Percentiles rank a stretch among this genome's conserved stretches.
Conservation (phyloP, 192 early-diverging fungal species). For the Backusella australiensis region DNA sequence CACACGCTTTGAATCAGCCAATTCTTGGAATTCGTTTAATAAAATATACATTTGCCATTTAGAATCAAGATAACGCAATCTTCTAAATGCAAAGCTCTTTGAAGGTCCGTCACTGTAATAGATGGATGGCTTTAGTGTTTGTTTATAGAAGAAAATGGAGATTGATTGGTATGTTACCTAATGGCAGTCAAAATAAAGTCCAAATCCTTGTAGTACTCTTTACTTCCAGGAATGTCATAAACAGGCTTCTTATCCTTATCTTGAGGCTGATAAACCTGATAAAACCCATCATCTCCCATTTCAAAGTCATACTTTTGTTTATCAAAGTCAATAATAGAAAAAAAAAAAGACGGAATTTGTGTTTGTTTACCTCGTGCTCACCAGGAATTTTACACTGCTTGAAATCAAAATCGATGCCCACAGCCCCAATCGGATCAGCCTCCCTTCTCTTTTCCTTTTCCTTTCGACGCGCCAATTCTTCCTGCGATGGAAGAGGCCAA, state of each 20-base stretch:
- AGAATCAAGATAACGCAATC: constrained; percentile 86
- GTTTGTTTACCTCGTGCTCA: constrained; percentile 23
- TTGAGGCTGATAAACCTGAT: constrained; percentile 18
- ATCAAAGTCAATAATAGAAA: background rate
- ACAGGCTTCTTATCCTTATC: constrained; percentile 3
- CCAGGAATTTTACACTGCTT: constrained; percentile 42
- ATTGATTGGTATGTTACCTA: constrained; percentile 30
- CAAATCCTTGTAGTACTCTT: constrained; percentile 83
- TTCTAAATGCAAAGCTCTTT: constrained; percentile 89
- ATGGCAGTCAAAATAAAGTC: constrained; percentile 77
- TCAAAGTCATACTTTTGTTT: constrained; percentile 14
- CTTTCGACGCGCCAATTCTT: constrained; percentile 18
- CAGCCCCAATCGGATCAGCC: constrained; percentile 30
- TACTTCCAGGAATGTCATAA: constrained; percentile 16
- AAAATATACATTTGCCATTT: constrained; percentile 93
- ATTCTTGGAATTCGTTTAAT: constrained; percentile 92
- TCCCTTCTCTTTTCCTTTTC: constrained; percentile 30
- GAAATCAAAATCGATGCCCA: constrained; percentile 44
- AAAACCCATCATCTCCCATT: constrained; percentile 18
- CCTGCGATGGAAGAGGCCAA: constrained; percentile 46
- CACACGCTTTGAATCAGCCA: constrained; percentile 86
- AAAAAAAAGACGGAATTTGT: background rate
- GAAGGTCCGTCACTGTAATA: constrained; percentile 61
- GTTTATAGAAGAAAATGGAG: background rate
- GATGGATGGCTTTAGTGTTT: background rate